phyloP scores from a whole-genome alignment of 352 stramenopile species.

The Phytophthora rubi region DNA sequence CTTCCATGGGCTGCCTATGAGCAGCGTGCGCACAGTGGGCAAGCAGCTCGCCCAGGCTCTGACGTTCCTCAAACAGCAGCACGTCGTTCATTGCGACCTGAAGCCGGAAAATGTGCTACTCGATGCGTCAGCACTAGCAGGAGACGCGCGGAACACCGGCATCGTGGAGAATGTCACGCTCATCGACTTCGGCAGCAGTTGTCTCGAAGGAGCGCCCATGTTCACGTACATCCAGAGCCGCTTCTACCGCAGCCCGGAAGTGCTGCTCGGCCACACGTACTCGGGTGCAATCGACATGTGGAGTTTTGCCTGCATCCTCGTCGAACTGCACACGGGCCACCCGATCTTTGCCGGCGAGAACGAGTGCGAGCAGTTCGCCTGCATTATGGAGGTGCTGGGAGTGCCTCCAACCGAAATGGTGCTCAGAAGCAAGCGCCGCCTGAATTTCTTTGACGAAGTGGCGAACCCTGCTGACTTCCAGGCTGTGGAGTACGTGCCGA shows the following conservation, averaged over 20 bases:
- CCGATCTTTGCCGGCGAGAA: constrained; percentile 89
- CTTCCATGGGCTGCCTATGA: constrained; percentile 94
- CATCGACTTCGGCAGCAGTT: constrained; percentile 99
- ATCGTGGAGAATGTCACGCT: constrained; percentile 63
- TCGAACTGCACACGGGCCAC: constrained; percentile 81
- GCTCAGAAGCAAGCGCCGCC: constrained; percentile 54
- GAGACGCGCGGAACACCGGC: constrained; percentile 11
- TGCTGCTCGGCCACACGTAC: constrained; percentile 94
- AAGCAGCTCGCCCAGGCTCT: constrained; percentile 90
- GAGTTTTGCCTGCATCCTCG: constrained; percentile 89
- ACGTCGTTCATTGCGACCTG: constrained; percentile 97
- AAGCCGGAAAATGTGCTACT: constrained; percentile 98
- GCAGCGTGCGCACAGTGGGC: constrained; percentile 87
- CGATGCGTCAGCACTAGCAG: constrained; percentile 7
- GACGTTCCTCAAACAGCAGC: constrained; percentile 69
- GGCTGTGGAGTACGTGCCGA: constrained; percentile 39
- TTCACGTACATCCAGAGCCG: constrained; percentile 98
- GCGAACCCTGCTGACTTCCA: constrained; percentile 15
- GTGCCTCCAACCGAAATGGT: constrained; percentile 55
- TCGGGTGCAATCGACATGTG: constrained; percentile 88
- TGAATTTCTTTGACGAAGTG: constrained; percentile 74
- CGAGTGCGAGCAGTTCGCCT: constrained; percentile 84
- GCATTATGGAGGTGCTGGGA: constrained; percentile 85
- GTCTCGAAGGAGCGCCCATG: constrained; percentile 88
- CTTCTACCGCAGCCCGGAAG: constrained; percentile 98